Percentiles rank a stretch among this genome's conserved stretches.
Conservation (phyloP, 2,329 filamentous ascomycete species). For the Monosporascus ibericus region DNA sequence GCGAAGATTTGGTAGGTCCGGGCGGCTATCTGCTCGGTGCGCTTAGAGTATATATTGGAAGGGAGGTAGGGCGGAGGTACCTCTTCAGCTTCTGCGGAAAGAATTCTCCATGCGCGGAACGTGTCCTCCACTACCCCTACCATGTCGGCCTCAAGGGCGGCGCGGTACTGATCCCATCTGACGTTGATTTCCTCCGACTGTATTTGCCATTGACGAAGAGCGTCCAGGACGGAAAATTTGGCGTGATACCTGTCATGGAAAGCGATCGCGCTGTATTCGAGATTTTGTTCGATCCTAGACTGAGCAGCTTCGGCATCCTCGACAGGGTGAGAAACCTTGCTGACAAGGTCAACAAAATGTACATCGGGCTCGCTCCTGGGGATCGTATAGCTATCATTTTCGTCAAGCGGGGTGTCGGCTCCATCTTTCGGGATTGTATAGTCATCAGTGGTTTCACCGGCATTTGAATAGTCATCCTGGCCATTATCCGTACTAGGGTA, state of each 20-base stretch:
- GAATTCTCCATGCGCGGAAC: constrained; percentile 20
- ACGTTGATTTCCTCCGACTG: constrained; percentile 15
- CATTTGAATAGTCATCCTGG: constrained; percentile 5
- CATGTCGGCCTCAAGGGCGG: constrained; percentile 17
- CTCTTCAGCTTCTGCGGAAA: constrained; percentile 15
- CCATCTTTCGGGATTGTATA: neutral
- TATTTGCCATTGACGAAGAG: constrained; percentile 23
- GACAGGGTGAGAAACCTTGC: neutral
- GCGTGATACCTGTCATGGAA: constrained; percentile 19
- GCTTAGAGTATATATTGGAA: constrained; percentile 23
- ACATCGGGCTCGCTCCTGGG: constrained; percentile 1
- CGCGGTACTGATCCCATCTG: constrained; percentile 16
- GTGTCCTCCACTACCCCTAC: constrained; percentile 15
- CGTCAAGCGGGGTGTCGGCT: neutral
- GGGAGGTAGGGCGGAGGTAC: constrained; percentile 14
- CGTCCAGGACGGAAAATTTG: constrained; percentile 17
- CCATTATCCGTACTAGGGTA: constrained; percentile 7
- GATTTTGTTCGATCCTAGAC: constrained; percentile 13
- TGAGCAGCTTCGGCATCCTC: neutral
- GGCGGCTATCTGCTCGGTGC: constrained; percentile 22
- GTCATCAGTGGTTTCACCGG: constrained; percentile 1
- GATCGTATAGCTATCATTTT: neutral
- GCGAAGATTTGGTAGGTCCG: constrained; percentile 21
- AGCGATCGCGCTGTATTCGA: constrained; percentile 17
- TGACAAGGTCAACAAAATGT: constrained; percentile 7